Conservation (phyloP, 192 early-diverging fungal species). For the Oehlia diaphana region DNA sequence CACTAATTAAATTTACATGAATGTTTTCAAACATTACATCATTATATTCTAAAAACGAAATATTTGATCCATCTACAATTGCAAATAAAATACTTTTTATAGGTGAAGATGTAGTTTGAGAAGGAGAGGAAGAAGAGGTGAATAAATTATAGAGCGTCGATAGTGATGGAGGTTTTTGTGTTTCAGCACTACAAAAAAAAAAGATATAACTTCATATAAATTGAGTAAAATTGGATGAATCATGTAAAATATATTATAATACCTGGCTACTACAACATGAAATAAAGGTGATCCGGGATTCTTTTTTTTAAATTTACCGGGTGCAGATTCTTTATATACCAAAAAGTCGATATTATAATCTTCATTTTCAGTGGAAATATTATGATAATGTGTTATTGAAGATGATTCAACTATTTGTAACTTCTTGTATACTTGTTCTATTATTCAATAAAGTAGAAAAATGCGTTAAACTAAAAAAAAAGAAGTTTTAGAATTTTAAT, state of each 20-base stretch:
- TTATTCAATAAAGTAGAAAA: not conserved
- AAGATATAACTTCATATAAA: not conserved
- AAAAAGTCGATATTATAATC: slow-evolving; percentile 14
- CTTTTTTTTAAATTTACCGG: slow-evolving; percentile 12
- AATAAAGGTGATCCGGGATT: slow-evolving; percentile 4
- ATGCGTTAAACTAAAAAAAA: not conserved
- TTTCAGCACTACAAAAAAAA: not conserved
- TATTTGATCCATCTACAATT: slow-evolving; percentile 12
- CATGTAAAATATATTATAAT: not conserved
- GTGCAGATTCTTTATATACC: not conserved
- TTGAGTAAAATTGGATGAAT: not conserved
- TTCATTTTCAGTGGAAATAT: not conserved
- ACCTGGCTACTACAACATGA: not conserved
- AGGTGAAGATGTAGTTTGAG: not conserved
- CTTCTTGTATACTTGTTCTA: slow-evolving; percentile 38
- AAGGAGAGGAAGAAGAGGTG: not conserved
- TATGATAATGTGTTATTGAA: slow-evolving; percentile 11
- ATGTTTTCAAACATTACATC: slow-evolving; percentile 7
- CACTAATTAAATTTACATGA: not conserved
- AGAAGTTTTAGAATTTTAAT: not conserved
- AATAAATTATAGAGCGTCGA: not conserved
- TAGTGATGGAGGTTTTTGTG: not conserved
- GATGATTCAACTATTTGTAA: slow-evolving; percentile 35
- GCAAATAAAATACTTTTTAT: slow-evolving; percentile 6
- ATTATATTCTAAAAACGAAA: slow-evolving; percentile 9